These are phyloP conservation scores for Lentinula guzmanii DNA, from an alignment of 768 basidiomycete genomes.

Conservation along the genomic window DNA sequence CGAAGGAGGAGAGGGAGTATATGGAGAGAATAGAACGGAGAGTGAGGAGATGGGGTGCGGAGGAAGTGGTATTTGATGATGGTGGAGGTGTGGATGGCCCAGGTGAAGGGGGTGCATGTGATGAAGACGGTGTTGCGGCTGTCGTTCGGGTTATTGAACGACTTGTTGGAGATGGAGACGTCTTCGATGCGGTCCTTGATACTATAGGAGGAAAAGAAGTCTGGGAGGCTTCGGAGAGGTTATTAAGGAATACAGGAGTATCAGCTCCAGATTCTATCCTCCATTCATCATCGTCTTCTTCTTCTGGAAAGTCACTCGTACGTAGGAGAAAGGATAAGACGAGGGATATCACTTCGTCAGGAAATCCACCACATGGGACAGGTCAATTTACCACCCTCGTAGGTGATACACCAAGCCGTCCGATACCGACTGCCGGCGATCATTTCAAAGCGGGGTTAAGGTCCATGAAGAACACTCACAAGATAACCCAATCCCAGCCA, in stretches of 20 bases:
- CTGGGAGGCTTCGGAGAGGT: conserved; percentile 65
- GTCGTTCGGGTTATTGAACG: conserved; percentile 47
- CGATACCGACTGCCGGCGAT: conserved; percentile 65
- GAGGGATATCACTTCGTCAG: background rate
- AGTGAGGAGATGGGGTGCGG: conserved; percentile 64
- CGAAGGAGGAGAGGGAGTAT: conserved; percentile 32
- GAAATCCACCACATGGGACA: conserved; percentile 12
- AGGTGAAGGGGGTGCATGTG: background rate
- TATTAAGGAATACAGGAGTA: conserved; percentile 39
- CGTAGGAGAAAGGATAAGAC: background rate
- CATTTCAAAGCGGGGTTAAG: conserved; percentile 71
- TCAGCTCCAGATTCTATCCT: conserved; percentile 10
- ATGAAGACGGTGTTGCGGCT: conserved; percentile 34
- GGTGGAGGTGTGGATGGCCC: conserved; percentile 22
- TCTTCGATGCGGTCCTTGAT: conserved; percentile 80
- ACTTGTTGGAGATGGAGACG: conserved; percentile 44
- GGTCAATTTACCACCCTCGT: conserved; percentile 76
- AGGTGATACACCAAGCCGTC: conserved; percentile 60
- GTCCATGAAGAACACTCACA: conserved; percentile 32
- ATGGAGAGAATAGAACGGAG: conserved; percentile 45
- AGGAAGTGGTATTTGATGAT: conserved; percentile 72
- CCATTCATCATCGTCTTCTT: conserved; percentile 8
- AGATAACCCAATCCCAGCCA: conserved; percentile 4
- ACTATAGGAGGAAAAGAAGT: conserved; percentile 76
- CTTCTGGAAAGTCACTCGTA: background rate